These are phyloP conservation scores for Colletotrichum incanum DNA, from an alignment of 2,329 filamentous ascomycete species.

Conservation along the genomic window DNA sequence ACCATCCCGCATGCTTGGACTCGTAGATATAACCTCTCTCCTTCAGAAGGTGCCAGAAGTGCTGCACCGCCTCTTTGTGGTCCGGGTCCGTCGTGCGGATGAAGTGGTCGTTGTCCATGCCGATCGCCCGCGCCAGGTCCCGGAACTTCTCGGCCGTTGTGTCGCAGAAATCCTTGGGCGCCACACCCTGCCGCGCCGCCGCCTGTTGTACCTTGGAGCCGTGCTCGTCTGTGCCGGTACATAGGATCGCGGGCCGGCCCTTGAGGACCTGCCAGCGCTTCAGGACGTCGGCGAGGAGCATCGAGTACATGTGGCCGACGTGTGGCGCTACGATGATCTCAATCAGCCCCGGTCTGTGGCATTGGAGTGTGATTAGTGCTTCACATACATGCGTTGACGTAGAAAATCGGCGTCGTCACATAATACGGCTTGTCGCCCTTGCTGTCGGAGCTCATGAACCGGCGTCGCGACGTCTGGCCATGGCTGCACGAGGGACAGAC, in stretches of 20 bases:
- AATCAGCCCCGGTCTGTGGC: slow-evolving; percentile 42
- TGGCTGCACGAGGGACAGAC: slow-evolving; percentile 50
- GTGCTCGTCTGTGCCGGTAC: slow-evolving; percentile 97
- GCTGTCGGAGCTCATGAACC: slow-evolving; percentile 48
- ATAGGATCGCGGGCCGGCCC: slow-evolving; percentile 79
- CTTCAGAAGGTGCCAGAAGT: slow-evolving; percentile 88
- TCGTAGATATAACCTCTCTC: slow-evolving; percentile 86
- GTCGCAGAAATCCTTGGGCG: slow-evolving; percentile 91
- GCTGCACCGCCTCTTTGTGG: slow-evolving; percentile 87
- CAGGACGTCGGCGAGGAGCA: slow-evolving; percentile 90
- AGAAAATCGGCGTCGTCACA: slow-evolving; percentile 97
- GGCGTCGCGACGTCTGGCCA: slow-evolving; percentile 44
- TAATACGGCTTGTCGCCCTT: slow-evolving; percentile 83
- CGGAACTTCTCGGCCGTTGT: slow-evolving; percentile 85
- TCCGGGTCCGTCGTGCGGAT: slow-evolving; percentile 90
- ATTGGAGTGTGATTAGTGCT: slow-evolving; percentile 5
- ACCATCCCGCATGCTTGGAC: slow-evolving; percentile 93
- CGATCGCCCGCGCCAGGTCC: slow-evolving; percentile 78
- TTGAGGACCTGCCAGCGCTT: slow-evolving; percentile 92
- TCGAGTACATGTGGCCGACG: slow-evolving; percentile 93
- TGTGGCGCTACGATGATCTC: slow-evolving; percentile 78
- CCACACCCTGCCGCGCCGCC: slow-evolving; percentile 77
- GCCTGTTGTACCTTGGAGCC: slow-evolving; percentile 97
- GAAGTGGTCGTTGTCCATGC: slow-evolving; percentile 86
- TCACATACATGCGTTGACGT: slow-evolving; percentile 89